Evolutionary conservation across 148 eudicot species (phyloP).

Genomic region (Oxyria digyna): DNA sequence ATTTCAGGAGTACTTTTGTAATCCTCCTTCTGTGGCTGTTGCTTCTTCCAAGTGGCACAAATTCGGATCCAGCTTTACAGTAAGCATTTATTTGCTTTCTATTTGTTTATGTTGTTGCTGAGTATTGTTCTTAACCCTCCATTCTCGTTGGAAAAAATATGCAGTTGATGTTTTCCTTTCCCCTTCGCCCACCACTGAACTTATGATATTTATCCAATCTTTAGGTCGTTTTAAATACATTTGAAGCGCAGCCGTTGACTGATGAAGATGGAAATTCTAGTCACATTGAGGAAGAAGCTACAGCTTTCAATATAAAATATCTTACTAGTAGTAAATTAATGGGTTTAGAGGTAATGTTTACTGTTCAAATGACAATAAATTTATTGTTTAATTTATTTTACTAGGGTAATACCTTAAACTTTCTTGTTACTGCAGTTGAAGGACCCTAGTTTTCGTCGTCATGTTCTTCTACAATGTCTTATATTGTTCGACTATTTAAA

Average conservation of each 20-base stretch:
- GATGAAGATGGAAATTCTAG: conserved; percentile 91
- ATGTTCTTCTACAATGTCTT: conserved; percentile 86
- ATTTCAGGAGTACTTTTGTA: conserved; percentile 74
- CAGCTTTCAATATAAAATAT: conserved; percentile 85
- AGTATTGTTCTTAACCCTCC: background rate
- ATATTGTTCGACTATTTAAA: conserved; percentile 85
- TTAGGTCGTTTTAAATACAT: conserved; percentile 77
- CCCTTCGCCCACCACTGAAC: conserved; percentile 2
- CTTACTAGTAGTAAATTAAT: conserved; percentile 97
- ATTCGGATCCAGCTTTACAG: conserved; percentile 76
- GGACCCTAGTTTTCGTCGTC: conserved; percentile 98
- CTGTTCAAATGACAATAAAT: background rate
- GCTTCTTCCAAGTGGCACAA: conserved; percentile 75
- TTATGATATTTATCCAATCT: conserved; percentile 5
- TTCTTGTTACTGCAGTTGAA: conserved; percentile 45
- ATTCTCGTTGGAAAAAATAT: background rate
- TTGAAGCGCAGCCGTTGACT: conserved; percentile 96
- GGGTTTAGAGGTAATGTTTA: conserved; percentile 80
- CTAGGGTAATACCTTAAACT: background rate
- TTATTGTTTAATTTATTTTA: conserved; percentile 2
- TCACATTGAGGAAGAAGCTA: conserved; percentile 82
- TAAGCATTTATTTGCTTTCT: conserved; percentile 15
- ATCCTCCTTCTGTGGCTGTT: conserved; percentile 58
- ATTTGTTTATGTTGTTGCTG: background rate
- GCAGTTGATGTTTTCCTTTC: background rate